Percentiles rank a stretch among this genome's conserved stretches.
Conservation (phyloP, 148 eudicot genomes). For the Euryodendron excelsum region DNA sequence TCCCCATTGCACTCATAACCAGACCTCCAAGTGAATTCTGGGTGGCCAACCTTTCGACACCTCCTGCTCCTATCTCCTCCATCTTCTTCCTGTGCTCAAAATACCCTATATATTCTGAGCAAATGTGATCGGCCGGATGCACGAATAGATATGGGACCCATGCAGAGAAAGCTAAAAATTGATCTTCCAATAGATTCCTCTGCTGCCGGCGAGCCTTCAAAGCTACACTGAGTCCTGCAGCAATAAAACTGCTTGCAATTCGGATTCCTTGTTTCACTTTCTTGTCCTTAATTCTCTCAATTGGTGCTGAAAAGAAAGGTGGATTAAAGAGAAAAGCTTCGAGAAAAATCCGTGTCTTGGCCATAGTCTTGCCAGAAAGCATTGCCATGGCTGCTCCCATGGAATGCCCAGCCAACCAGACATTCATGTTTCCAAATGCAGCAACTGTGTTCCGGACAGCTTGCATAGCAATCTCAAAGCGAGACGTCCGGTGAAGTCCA, state of each 20-base stretch:
- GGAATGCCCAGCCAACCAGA: slow-evolving; percentile 92
- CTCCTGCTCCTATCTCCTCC: slow-evolving; percentile 61
- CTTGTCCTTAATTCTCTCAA: slow-evolving; percentile 75
- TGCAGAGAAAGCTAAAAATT: slow-evolving; percentile 38
- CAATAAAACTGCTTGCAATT: slow-evolving; percentile 76
- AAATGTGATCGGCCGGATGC: slow-evolving; percentile 56
- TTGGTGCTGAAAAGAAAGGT: slow-evolving; percentile 78
- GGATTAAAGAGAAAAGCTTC: slow-evolving; percentile 84
- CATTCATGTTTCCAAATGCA: slow-evolving; percentile 40
- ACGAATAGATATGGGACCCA: slow-evolving; percentile 59
- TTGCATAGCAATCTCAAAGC: slow-evolving; percentile 64
- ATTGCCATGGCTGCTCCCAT: slow-evolving; percentile 87
- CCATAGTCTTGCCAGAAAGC: slow-evolving; percentile 88
- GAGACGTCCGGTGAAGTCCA: slow-evolving; percentile 74
- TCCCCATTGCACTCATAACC: slow-evolving; percentile 61
- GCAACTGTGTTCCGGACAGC: slow-evolving; percentile 70
- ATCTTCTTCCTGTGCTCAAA: slow-evolving; percentile 58
- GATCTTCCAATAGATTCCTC: slow-evolving; percentile 30
- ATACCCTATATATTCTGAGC: slow-evolving; percentile 66
- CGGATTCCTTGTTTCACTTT: slow-evolving; percentile 82
- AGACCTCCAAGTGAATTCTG: slow-evolving; percentile 86
- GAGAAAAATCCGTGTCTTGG: slow-evolving; percentile 52
- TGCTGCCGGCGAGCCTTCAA: slow-evolving; percentile 27
- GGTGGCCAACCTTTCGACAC: slow-evolving; percentile 56
- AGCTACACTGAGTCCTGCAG: slow-evolving; percentile 88